Percentiles rank a stretch among this genome's conserved stretches.
Conservation (phyloP, 2,329 filamentous ascomycete species). For the Aspergillus neotritici region DNA sequence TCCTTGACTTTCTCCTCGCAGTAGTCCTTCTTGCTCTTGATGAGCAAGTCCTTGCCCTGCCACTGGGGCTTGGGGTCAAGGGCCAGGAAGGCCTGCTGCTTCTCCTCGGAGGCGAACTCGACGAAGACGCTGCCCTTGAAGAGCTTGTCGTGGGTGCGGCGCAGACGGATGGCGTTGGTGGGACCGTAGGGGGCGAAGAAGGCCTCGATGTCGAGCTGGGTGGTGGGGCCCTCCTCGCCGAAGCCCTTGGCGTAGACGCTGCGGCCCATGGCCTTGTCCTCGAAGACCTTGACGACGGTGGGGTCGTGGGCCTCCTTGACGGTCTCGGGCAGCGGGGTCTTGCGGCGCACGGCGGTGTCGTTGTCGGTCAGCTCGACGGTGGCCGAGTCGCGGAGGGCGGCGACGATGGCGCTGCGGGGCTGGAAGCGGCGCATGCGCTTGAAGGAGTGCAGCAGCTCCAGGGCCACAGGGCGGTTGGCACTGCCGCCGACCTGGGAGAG, state of each 20-base stretch:
- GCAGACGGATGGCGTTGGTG: constrained; percentile 77
- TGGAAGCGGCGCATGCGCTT: constrained; percentile 96
- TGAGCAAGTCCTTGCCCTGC: constrained; percentile 70
- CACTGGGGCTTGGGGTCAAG: constrained; percentile 77
- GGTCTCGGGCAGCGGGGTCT: constrained; percentile 58
- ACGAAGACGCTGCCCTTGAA: constrained; percentile 98
- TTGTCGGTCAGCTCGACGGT: constrained; percentile 68
- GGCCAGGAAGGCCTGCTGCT: constrained; percentile 71
- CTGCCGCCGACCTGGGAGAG: constrained; percentile 70
- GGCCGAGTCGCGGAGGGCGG: constrained; percentile 72
- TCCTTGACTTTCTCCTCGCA: constrained; percentile 68
- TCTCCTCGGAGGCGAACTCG: constrained; percentile 77
- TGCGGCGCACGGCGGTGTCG: constrained; percentile 69
- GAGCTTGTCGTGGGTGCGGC: constrained; percentile 62
- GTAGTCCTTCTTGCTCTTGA: constrained; percentile 87
- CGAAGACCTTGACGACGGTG: constrained; percentile 50
- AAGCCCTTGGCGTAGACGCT: constrained; percentile 95
- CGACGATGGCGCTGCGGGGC: constrained; percentile 75
- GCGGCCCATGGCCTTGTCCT: constrained; percentile 62
- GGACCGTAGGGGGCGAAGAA: constrained; percentile 81
- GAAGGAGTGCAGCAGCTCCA: constrained; percentile 76
- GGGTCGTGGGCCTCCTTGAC: constrained; percentile 51
- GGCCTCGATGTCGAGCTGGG: constrained; percentile 88
- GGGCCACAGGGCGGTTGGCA: constrained; percentile 66
- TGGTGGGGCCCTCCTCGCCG: constrained; percentile 71